Evolutionary conservation across 768 basidiomycete genomes (phyloP).

Genomic region (Xerocomus brunneocitrinus): DNA sequence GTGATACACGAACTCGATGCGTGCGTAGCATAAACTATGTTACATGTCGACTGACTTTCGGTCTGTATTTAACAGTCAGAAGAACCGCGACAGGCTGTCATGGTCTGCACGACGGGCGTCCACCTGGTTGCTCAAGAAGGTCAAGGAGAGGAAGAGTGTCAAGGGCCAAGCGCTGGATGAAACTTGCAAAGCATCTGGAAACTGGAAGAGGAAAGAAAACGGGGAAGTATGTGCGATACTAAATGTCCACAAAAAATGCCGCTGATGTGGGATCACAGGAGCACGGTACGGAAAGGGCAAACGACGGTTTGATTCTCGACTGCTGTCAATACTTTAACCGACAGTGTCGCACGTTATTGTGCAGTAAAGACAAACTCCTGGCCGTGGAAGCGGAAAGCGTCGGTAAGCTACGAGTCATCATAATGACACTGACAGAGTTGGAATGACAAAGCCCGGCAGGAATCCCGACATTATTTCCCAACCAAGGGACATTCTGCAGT

Average conservation of each 20-base stretch:
- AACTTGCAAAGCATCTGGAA: constrained; percentile 55
- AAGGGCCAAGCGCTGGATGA: constrained; percentile 61
- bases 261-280: constrained; percentile 13
- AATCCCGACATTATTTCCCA: constrained; percentile 26
- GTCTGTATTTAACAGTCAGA: constrained; percentile 29
- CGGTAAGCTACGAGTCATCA: constrained; percentile 31
- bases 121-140: constrained; percentile 59
- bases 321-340: constrained; percentile 62
- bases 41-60: background rate
- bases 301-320: constrained; percentile 72
- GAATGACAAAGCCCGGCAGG: constrained; percentile 16
- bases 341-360: constrained; percentile 49
- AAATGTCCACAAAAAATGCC: background rate
- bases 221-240: constrained; percentile 36
- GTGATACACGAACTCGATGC: constrained; percentile 77
- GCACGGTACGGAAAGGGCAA: constrained; percentile 38
- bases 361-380: constrained; percentile 68
- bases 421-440: background rate
- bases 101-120: constrained; percentile 71
- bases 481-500: constrained; percentile 42
- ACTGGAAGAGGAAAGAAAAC: constrained; percentile 51
- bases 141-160: constrained; percentile 51
- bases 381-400: constrained; percentile 47
- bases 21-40: constrained; percentile 34
- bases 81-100: constrained; percentile 39